These are phyloP conservation scores for Wallacemonas rigidus DNA, from an alignment of 208 protist species.

Conservation along the genomic window DNA sequence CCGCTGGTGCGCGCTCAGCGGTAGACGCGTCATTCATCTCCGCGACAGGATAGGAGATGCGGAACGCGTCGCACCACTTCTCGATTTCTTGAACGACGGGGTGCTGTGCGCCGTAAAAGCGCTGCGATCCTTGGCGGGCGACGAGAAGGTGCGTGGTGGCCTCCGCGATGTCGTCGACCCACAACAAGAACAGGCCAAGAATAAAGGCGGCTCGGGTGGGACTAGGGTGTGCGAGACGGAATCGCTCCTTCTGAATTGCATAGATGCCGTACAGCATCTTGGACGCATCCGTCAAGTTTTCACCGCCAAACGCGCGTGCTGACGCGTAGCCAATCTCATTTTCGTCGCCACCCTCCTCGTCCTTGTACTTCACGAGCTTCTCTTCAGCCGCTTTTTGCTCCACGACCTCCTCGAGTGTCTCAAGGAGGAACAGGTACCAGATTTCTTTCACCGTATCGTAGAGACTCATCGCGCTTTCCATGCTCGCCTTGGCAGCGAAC, in stretches of 20 bases:
- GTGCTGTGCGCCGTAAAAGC: constrained; percentile 78
- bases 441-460: constrained; percentile 90
- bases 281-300: constrained; percentile 80
- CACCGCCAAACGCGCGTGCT: constrained; percentile 66
- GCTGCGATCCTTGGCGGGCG: constrained; percentile 49
- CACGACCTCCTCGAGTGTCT: constrained; percentile 58
- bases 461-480: constrained; percentile 86
- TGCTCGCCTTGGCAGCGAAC: constrained; percentile 83
- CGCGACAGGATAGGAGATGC: constrained; percentile 30
- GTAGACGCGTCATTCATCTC: not conserved
- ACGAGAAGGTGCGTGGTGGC: constrained; percentile 49
- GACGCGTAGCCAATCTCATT: constrained; percentile 59
- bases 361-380: constrained; percentile 70
- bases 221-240: constrained; percentile 63
- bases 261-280: constrained; percentile 89
- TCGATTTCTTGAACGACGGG: constrained; percentile 84
- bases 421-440: constrained; percentile 64
- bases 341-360: constrained; percentile 43
- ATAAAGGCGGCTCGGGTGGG: constrained; percentile 74
- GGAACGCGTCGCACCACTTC: constrained; percentile 69
- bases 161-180: constrained; percentile 63
- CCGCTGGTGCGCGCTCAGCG: not conserved
- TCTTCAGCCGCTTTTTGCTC: constrained; percentile 51
- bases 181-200: constrained; percentile 82
- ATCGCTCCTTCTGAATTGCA: constrained; percentile 83